Evolutionary conservation across 306 rosid species (phyloP), one percentile per base, ranked within the genome.

Genomic region (Fragaria vesca): DNA sequence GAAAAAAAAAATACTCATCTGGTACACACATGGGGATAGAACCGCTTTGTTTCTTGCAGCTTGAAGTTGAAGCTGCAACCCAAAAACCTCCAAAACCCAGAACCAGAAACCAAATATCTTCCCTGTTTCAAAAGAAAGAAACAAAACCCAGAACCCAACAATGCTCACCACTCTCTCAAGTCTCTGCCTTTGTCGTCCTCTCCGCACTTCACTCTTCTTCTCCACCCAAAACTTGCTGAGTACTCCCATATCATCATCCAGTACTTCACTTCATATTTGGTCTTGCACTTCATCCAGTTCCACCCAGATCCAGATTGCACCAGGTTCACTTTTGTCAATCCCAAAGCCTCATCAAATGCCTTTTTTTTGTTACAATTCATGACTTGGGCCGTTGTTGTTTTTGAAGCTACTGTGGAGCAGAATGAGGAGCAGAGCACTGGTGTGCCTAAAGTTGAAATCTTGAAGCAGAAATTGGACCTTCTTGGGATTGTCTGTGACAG

Each of bases 391-490:
- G 12, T 52, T 76, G 13, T 79, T 70, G 45, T 76, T 75, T 79
- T 80, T 81, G 81, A 73, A 89, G 86, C 74, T 69, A 78, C 42
- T 51, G 77, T 55, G 79, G 82, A 80, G 73, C 76, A 74, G 57
- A 55, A 48, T 79, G 85, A 82, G 51, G 88, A 76, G 76, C 69
- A 69, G 72, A 71, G 63, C 51, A 67, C 70, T 47, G 86, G 61
- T 32, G 38, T 28, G 32, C 80, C 84, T 40, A 85, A 78, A 83
- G 86, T 84, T 78, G 74, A 80, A 50, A 71, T 82, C 42, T 78
- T 94, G 79, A 90, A 83, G 87, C 87, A 91, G 83, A 89, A 87
- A 83, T 62, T 87, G 84, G 97, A 87, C 80, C 85, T 79, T 78
- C 78, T 94, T 78, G 97, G 93, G 62, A 85, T 94, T 55, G 63